Conservation (phyloP, 345 rosid species). For the Rhizophora mangle region DNA sequence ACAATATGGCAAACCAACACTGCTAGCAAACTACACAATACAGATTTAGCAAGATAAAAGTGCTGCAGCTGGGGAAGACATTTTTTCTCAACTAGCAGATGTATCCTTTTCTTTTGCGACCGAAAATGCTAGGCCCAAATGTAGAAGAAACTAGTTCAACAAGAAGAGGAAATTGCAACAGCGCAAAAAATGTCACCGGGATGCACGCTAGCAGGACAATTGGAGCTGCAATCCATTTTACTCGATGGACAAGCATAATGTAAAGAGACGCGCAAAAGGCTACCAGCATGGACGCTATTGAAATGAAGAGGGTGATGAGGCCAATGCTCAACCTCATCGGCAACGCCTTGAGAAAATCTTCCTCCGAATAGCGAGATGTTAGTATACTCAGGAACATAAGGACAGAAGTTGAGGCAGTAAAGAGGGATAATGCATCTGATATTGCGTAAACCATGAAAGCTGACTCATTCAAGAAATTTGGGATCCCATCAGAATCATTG, state of each 20-base stretch:
- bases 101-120: background rate
- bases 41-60: too few relatives aligned
- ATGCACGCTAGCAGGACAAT: background rate
- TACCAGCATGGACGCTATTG: background rate
- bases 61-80: background rate
- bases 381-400: slow-evolving; percentile 4
- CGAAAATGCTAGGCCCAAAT: slow-evolving; percentile 8
- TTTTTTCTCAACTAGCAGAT: background rate
- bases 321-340: slow-evolving; percentile 20
- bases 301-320: background rate
- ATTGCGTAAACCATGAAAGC: slow-evolving; percentile 6
- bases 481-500: slow-evolving; percentile 2
- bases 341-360: slow-evolving; percentile 8
- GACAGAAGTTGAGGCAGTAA: slow-evolving; percentile 11
- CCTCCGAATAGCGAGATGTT: background rate
- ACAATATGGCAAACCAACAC: too few relatives aligned
- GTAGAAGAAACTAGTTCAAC: background rate
- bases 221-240: slow-evolving; percentile 8
- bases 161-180: slow-evolving; percentile 6
- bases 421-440: slow-evolving; percentile 13
- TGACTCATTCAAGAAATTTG: background rate
- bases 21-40: too few relatives aligned
- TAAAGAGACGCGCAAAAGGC: background rate
- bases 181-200: background rate
- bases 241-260: background rate